These are phyloP conservation scores for Lactuca sativa DNA, from an alignment of 129 eudicot genomes.

Conservation along the genomic window DNA sequence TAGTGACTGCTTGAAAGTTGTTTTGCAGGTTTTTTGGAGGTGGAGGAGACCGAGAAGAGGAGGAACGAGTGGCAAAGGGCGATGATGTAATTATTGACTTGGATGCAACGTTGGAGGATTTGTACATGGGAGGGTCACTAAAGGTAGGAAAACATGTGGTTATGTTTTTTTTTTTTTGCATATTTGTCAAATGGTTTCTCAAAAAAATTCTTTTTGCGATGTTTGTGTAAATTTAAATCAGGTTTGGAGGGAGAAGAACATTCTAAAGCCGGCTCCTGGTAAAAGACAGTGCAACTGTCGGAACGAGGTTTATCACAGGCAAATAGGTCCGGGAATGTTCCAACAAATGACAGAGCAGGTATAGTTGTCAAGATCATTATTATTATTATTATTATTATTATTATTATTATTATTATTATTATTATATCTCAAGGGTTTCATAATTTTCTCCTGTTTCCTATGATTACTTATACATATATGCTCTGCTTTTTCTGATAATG, in stretches of 20 bases:
- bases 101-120: conserved; percentile 94
- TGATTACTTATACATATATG: background rate
- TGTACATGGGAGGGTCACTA: conserved; percentile 96
- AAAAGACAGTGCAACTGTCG: conserved; percentile 94
- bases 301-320: conserved; percentile 95
- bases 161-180: too few relatives aligned
- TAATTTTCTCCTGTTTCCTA: too few relatives aligned
- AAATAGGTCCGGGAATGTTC: conserved; percentile 99
- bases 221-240: conserved; percentile 18
- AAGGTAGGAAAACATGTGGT: conserved; percentile 46
- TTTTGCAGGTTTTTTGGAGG: conserved; percentile 89
- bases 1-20: conserved; percentile 11
- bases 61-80: conserved; percentile 83
- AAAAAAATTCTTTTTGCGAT: background rate
- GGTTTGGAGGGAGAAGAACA: conserved; percentile 99
- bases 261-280: conserved; percentile 93
- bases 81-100: conserved; percentile 94
- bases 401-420: too few relatives aligned
- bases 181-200: too few relatives aligned
- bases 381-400: background rate
- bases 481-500: background rate
- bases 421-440: background rate
- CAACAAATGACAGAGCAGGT: conserved; percentile 99
- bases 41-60: conserved; percentile 80
- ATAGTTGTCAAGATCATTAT: conserved; percentile 23